Conservation (phyloP, 1,139 yeast genomes). For the Hanseniaspora sp. region DNA sequence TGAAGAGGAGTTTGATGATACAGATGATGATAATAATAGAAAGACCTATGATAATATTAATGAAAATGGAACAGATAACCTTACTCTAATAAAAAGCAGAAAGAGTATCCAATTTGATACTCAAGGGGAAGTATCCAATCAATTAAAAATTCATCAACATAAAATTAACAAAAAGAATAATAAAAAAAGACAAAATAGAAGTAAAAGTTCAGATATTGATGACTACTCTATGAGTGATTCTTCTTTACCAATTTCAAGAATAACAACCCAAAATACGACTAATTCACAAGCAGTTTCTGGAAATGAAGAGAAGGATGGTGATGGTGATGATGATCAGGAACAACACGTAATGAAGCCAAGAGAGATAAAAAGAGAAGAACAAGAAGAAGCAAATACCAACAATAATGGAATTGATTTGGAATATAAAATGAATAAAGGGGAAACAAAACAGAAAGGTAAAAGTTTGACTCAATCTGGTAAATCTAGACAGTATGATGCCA, state of each 20-base stretch:
- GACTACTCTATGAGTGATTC: conserved; percentile 11
- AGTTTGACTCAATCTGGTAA: not conserved
- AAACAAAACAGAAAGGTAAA: not conserved
- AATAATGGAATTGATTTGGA: not conserved
- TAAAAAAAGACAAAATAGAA: not conserved
- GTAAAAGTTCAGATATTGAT: conserved; percentile 4
- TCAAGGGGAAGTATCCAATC: conserved; percentile 6
- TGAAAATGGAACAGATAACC: not conserved
- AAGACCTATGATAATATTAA: not conserved
- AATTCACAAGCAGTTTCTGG: conserved; percentile 6
- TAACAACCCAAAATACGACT: conserved; percentile 10
- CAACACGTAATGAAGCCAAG: not conserved
- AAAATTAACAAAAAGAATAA: not conserved
- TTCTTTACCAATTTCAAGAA: conserved; percentile 13
- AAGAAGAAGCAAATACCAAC: not conserved
- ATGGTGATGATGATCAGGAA: not conserved
- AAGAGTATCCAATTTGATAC: conserved; percentile 15
- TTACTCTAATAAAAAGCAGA: not conserved
- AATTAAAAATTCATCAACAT: conserved; percentile 11
- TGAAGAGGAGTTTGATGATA: not conserved
- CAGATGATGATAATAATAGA: not conserved
- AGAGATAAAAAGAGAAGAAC: not conserved
- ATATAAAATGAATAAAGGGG: not conserved
- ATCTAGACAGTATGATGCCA: conserved; percentile 14
- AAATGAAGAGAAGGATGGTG: not conserved